phyloP scores from a whole-genome alignment of 2,329 filamentous ascomycete genomes.

The Neobulgaria alba region DNA sequence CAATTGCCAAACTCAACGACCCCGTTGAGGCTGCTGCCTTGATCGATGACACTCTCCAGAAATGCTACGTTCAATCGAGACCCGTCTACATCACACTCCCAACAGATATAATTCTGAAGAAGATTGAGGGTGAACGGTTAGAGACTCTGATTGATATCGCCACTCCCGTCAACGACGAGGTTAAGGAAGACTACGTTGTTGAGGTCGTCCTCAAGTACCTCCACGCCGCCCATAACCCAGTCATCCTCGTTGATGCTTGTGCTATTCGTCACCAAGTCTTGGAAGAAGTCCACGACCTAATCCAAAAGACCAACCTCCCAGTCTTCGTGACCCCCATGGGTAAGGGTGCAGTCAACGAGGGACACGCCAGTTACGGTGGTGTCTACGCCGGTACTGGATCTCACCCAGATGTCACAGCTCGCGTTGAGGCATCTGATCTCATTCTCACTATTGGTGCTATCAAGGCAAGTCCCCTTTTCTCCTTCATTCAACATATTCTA shows the following conservation, averaged over 20 bases:
- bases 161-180: slow-evolving; percentile 55
- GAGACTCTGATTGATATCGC: slow-evolving; percentile 61
- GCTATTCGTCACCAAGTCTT: slow-evolving; percentile 69
- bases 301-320: slow-evolving; percentile 66
- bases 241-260: slow-evolving; percentile 77
- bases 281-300: slow-evolving; percentile 61
- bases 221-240: slow-evolving; percentile 61
- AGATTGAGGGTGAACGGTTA: slow-evolving; percentile 65
- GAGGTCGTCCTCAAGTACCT: slow-evolving; percentile 68
- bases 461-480: slow-evolving; percentile 31
- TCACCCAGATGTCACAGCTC: slow-evolving; percentile 51
- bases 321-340: slow-evolving; percentile 89
- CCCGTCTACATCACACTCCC: slow-evolving; percentile 81
- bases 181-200: slow-evolving; percentile 75
- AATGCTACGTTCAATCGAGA: slow-evolving; percentile 65
- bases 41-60: slow-evolving; percentile 68
- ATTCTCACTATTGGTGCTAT: slow-evolving; percentile 62
- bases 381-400: slow-evolving; percentile 79
- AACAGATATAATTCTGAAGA: slow-evolving; percentile 68
- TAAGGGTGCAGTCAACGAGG: slow-evolving; percentile 75
- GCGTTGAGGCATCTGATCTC: slow-evolving; percentile 61
- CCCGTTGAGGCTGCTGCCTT: slow-evolving; percentile 61
- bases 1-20: slow-evolving; percentile 61
- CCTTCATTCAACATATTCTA: slow-evolving; percentile 1
- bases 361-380: slow-evolving; percentile 66